Evolutionary conservation across 2,329 filamentous ascomycete species (phyloP).

Genomic region (Emmonsiellopsis sp.): DNA sequence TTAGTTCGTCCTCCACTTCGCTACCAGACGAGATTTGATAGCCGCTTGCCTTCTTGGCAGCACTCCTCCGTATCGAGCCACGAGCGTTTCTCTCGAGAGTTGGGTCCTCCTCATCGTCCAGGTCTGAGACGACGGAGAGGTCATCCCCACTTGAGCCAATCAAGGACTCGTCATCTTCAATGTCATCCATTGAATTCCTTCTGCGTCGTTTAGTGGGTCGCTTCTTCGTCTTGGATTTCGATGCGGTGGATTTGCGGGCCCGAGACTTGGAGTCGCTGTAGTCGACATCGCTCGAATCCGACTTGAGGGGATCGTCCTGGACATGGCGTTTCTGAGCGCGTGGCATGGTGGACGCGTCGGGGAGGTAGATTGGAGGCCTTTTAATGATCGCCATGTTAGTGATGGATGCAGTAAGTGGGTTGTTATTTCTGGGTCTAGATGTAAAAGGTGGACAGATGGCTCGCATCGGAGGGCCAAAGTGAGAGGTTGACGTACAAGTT

Average conservation of each 20-base stretch:
- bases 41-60: conserved; percentile 44
- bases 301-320: conserved; percentile 35
- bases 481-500: not conserved
- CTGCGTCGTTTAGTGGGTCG: conserved; percentile 24
- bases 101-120: conserved; percentile 33
- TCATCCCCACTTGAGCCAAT: conserved; percentile 29
- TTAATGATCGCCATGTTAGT: conserved; percentile 11
- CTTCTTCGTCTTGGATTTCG: conserved; percentile 24
- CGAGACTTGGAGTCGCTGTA: conserved; percentile 30
- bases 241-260: conserved; percentile 19
- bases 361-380: conserved; percentile 6
- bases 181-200: conserved; percentile 39
- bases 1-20: conserved; percentile 25
- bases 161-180: conserved; percentile 28
- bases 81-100: conserved; percentile 44
- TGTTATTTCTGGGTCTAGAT: not conserved
- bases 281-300: conserved; percentile 38
- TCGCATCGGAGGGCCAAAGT: not conserved
- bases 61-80: conserved; percentile 47
- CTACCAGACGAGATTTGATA: conserved; percentile 47
- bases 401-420: not conserved
- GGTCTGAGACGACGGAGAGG: conserved; percentile 34
- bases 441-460: not conserved
- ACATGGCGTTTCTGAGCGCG: conserved; percentile 30
- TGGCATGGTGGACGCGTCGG: conserved; percentile 20